phyloP scores from a whole-genome alignment of 495 filamentous ascomycete species.

The Eremomyces bilateralis region DNA sequence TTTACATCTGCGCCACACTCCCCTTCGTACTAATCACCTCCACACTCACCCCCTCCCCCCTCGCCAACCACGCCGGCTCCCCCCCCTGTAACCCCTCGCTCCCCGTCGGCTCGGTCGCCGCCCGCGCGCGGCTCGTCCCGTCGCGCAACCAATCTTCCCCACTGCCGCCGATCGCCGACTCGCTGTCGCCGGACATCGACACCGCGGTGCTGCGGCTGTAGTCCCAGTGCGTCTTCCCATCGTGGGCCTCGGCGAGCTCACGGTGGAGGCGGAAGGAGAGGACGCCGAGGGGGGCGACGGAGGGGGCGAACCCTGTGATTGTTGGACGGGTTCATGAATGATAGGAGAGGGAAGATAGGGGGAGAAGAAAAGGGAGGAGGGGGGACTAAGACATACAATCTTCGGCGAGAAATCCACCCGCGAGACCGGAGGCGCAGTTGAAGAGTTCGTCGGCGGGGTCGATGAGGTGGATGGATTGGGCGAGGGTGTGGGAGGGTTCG shows the following conservation, averaged over 20 bases:
- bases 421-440: conserved; percentile 48
- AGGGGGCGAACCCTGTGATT: conserved; percentile 18
- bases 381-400: conserved; percentile 37
- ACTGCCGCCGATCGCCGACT: conserved; percentile 15
- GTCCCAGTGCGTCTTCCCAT: conserved; percentile 43
- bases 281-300: conserved; percentile 32
- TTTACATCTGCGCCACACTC: conserved; percentile 43
- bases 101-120: conserved; percentile 15
- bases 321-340: not conserved
- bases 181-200: conserved; percentile 19
- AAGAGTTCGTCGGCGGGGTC: conserved; percentile 45
- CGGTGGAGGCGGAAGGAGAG: conserved; percentile 51
- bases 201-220: conserved; percentile 38
- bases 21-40: conserved; percentile 42
- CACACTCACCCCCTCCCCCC: conserved; percentile 25
- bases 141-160: conserved; percentile 35
- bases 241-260: conserved; percentile 31
- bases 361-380: conserved; percentile 2
- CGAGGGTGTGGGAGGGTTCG: conserved; percentile 23
- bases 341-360: not conserved
- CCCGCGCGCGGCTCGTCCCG: conserved; percentile 39
- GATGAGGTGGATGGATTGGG: conserved; percentile 41
- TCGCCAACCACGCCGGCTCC: conserved; percentile 39
- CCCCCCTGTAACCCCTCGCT: conserved; percentile 10
- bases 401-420: conserved; percentile 50